Evolutionary conservation across 768 basidiomycete species (phyloP).

Genomic region (Tricholoma flavovirens): DNA sequence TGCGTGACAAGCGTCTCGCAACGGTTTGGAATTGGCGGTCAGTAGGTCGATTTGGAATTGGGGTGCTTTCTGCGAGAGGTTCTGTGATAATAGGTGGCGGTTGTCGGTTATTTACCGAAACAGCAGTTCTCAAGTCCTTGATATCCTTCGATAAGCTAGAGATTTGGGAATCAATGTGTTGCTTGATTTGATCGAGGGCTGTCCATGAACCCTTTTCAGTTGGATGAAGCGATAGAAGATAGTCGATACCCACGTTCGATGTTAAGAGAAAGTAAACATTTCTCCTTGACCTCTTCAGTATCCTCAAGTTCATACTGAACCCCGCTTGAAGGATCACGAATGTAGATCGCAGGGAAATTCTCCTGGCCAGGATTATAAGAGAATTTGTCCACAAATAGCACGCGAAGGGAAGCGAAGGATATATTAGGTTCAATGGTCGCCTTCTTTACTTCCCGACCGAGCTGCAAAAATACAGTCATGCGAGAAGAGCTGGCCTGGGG

Average conservation of each 20-base stretch:
- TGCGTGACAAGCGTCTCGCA: slow-evolving; percentile 69
- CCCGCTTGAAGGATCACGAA: slow-evolving; percentile 86
- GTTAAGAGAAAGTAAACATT: slow-evolving; percentile 83
- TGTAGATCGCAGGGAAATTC: slow-evolving; percentile 93
- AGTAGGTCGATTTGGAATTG: slow-evolving; percentile 59
- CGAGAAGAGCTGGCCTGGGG: slow-evolving; percentile 26
- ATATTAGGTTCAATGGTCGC: slow-evolving; percentile 63
- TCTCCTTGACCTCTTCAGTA: slow-evolving; percentile 85
- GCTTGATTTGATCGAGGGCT: slow-evolving; percentile 98
- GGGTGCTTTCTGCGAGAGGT: slow-evolving; percentile 61
- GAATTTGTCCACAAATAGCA: slow-evolving; percentile 93
- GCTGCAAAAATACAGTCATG: slow-evolving; percentile 80
- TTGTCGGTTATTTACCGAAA: slow-evolving; percentile 50
- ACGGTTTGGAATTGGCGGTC: slow-evolving; percentile 70
- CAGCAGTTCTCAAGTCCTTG: slow-evolving; percentile 74
- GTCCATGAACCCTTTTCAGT: slow-evolving; percentile 7
- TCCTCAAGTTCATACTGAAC: slow-evolving; percentile 97
- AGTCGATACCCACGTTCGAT: slow-evolving; percentile 79
- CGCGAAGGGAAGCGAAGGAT: slow-evolving; percentile 68
- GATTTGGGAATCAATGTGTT: slow-evolving; percentile 94
- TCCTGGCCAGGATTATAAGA: slow-evolving; percentile 90
- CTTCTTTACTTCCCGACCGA: slow-evolving; percentile 90
- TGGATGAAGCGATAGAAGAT: neutral
- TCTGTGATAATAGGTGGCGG: slow-evolving; percentile 45
- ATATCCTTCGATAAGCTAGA: slow-evolving; percentile 79